phyloP scores from a whole-genome alignment of 169 alveolate genomes.

The Plasmodium relictum region DNA sequence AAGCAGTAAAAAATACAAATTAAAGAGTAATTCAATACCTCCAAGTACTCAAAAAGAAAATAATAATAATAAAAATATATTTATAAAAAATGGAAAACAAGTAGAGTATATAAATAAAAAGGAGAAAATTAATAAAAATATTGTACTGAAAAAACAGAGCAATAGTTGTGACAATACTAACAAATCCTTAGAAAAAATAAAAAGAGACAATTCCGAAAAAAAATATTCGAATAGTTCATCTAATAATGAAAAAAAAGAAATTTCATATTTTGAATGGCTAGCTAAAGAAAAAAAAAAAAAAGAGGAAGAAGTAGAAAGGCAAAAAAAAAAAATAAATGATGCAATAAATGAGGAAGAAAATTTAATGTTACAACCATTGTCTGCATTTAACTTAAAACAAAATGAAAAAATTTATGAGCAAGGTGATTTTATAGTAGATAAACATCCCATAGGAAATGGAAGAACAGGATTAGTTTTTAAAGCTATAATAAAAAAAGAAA shows the following conservation, averaged over 20 bases:
- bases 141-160: constrained; percentile 3
- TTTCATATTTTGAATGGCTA: constrained; percentile 71
- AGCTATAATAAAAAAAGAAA: constrained; percentile 71
- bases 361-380: constrained; percentile 50
- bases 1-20: constrained; percentile 18
- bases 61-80: background rate
- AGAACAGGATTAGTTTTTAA: constrained; percentile 72
- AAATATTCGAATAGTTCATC: background rate
- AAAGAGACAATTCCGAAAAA: constrained; percentile 6
- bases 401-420: constrained; percentile 57
- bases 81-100: constrained; percentile 1
- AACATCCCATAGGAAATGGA: constrained; percentile 75
- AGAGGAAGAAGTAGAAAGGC: constrained; percentile 2
- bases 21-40: constrained; percentile 70
- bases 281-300: constrained; percentile 51
- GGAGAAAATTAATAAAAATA: background rate
- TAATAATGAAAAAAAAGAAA: constrained; percentile 48
- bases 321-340: constrained; percentile 8
- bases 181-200: background rate
- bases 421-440: constrained; percentile 62
- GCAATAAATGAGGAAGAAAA: background rate
- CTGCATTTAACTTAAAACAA: constrained; percentile 57
- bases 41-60: constrained; percentile 5
- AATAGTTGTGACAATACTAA: constrained; percentile 22
- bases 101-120: background rate